Evolutionary conservation across 2,329 filamentous ascomycete species (phyloP).

Genomic region (Exophiala alcalophila): DNA sequence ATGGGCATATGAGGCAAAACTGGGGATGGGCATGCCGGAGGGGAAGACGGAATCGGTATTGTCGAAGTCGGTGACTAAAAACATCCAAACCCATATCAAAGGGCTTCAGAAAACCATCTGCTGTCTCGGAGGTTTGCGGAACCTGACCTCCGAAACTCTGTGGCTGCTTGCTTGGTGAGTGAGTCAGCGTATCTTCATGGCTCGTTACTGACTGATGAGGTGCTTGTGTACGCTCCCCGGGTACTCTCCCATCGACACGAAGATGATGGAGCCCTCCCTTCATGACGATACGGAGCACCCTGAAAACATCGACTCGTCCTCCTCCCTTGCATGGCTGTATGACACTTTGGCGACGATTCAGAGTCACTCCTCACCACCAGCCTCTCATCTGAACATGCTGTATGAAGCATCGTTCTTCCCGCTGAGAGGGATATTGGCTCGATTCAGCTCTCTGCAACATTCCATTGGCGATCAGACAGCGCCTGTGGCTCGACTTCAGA

Average conservation of each 20-base stretch:
- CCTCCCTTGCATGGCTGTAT: slow-evolving; percentile 5
- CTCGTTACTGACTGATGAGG: slow-evolving; percentile 3
- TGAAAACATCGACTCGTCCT: not conserved
- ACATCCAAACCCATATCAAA: slow-evolving; percentile 13
- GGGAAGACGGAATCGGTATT: not conserved
- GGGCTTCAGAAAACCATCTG: slow-evolving; percentile 12
- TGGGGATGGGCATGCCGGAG: slow-evolving; percentile 3
- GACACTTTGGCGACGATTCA: slow-evolving; percentile 13
- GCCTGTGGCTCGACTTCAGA: slow-evolving; percentile 7
- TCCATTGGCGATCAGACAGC: not conserved
- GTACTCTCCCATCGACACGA: slow-evolving; percentile 13
- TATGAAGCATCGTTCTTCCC: slow-evolving; percentile 9
- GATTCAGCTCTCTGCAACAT: slow-evolving; percentile 2
- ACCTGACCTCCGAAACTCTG: slow-evolving; percentile 9
- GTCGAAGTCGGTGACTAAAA: slow-evolving; percentile 1
- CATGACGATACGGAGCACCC: not conserved
- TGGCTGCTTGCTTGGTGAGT: slow-evolving; percentile 15
- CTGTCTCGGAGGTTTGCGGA: slow-evolving; percentile 6
- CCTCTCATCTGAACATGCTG: slow-evolving; percentile 4
- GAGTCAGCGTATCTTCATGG: not conserved
- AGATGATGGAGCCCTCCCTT: slow-evolving; percentile 3
- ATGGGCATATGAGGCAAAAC: slow-evolving; percentile 15
- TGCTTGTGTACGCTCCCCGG: slow-evolving; percentile 15
- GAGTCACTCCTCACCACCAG: not conserved
- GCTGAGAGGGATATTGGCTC: slow-evolving; percentile 5